phyloP scores from a whole-genome alignment of 306 rosid genomes.

The Medicago ruthenica region DNA sequence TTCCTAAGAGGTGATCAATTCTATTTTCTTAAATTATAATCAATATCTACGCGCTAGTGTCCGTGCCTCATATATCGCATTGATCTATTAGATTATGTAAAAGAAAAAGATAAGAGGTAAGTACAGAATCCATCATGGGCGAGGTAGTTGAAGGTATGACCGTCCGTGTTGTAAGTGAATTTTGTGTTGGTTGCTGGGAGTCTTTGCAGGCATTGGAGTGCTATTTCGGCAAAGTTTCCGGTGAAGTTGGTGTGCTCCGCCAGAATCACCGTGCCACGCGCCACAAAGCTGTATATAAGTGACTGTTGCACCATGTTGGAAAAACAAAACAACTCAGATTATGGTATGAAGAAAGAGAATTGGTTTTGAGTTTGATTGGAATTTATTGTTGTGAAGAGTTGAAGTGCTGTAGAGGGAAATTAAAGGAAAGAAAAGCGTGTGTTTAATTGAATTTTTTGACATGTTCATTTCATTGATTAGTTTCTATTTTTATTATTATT shows the following conservation, averaged over 20 bases:
- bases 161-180: constrained; percentile 80
- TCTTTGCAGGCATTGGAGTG: constrained; percentile 79
- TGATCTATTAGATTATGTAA: not conserved
- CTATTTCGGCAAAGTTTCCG: constrained; percentile 73
- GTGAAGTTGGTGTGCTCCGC: constrained; percentile 78
- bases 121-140: constrained; percentile 80
- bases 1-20: not conserved
- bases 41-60: no score
- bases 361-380: not conserved
- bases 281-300: constrained; percentile 85
- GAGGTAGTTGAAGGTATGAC: constrained; percentile 88
- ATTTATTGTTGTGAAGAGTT: not conserved
- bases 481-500: not conserved
- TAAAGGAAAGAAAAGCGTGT: not conserved
- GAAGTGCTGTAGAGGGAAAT: not conserved
- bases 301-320: constrained; percentile 72
- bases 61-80: not conserved
- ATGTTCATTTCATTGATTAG: not conserved
- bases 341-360: not conserved
- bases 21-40: no score
- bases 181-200: constrained; percentile 74
- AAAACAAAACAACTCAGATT: not conserved
- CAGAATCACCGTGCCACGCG: constrained; percentile 76
- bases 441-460: not conserved
- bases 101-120: not conserved